A percentile compares a stretch with the other conserved stretches of the same genome.
Conservation (phyloP, 2,329 filamentous ascomycete species). For the Diaporthe citrichinensis region DNA sequence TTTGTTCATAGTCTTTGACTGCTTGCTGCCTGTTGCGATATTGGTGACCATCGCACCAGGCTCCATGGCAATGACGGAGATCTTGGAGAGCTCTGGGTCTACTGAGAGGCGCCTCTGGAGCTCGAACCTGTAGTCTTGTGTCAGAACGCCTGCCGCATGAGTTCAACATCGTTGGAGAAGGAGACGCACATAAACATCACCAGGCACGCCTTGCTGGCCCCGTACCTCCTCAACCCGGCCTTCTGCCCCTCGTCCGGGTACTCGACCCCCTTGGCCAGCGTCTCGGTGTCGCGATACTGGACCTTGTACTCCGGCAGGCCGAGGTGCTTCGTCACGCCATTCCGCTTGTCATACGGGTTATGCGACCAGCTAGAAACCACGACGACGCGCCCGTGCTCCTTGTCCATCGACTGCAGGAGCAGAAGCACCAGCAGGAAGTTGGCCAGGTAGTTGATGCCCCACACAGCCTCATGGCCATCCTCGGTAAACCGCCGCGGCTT, state of each 20-base stretch:
- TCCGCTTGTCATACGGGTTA: conserved; percentile 26
- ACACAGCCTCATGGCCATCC: conserved; percentile 42
- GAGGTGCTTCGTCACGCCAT: background rate
- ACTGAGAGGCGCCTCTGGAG: conserved; percentile 47
- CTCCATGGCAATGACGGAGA: conserved; percentile 51
- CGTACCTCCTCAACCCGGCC: conserved; percentile 49
- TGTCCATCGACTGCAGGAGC: conserved; percentile 46
- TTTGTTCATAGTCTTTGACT: background rate
- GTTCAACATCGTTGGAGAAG: background rate
- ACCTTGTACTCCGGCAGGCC: conserved; percentile 28
- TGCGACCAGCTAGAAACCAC: conserved; percentile 42
- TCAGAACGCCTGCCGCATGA: conserved; percentile 7
- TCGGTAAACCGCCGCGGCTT: conserved; percentile 36
- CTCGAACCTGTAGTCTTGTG: conserved; percentile 45
- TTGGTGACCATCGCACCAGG: conserved; percentile 51
- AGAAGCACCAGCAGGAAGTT: conserved; percentile 47
- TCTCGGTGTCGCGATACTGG: conserved; percentile 45
- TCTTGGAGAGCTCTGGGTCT: conserved; percentile 48
- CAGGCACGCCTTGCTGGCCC: conserved; percentile 50
- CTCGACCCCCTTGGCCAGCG: conserved; percentile 45
- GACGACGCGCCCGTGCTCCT: conserved; percentile 43
- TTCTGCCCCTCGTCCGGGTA: conserved; percentile 43
- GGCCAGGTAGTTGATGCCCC: conserved; percentile 46
- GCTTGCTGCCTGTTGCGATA: conserved; percentile 43
- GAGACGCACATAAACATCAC: conserved; percentile 51